Evolutionary conservation across 140 eudicot species (phyloP).

Genomic region (Oenanthe javanica): DNA sequence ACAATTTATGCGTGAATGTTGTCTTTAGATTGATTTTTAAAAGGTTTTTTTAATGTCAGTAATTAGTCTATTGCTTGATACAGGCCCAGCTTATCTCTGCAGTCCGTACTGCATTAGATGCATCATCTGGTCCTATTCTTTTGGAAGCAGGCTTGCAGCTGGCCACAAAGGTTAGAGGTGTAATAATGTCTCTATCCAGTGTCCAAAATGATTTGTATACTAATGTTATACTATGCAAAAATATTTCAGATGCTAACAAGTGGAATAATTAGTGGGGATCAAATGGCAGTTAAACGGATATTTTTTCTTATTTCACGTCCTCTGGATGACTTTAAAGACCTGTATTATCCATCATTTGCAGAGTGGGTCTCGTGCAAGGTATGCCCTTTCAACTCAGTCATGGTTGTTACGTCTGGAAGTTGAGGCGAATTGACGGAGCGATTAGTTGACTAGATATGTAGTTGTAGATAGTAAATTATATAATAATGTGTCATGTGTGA

Average conservation of each 20-base stretch:
- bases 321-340: constrained; percentile 79
- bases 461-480: too few relatives aligned
- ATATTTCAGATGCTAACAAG: constrained; percentile 84
- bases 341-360: constrained; percentile 93
- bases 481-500: not conserved
- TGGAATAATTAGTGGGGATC: constrained; percentile 87
- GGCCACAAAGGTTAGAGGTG: constrained; percentile 71
- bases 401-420: not conserved
- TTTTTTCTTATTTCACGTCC: constrained; percentile 89
- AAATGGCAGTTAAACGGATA: constrained; percentile 79
- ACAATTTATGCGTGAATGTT: not conserved
- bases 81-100: constrained; percentile 98
- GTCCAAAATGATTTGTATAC: constrained; percentile 2
- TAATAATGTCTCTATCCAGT: constrained; percentile 7
- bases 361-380: constrained; percentile 99
- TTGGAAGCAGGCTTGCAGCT: constrained; percentile 94
- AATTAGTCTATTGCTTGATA: not conserved
- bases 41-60: not conserved
- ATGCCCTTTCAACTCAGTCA: constrained; percentile 6
- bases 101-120: constrained; percentile 82
- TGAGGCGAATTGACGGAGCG: not conserved
- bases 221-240: constrained; percentile 16
- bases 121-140: constrained; percentile 77
- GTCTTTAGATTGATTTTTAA: not conserved
- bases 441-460: not conserved